Evolutionary conservation across 805 yeast species (phyloP), one percentile per base, ranked within the genome.

Genomic region (Candida berthetii): DNA sequence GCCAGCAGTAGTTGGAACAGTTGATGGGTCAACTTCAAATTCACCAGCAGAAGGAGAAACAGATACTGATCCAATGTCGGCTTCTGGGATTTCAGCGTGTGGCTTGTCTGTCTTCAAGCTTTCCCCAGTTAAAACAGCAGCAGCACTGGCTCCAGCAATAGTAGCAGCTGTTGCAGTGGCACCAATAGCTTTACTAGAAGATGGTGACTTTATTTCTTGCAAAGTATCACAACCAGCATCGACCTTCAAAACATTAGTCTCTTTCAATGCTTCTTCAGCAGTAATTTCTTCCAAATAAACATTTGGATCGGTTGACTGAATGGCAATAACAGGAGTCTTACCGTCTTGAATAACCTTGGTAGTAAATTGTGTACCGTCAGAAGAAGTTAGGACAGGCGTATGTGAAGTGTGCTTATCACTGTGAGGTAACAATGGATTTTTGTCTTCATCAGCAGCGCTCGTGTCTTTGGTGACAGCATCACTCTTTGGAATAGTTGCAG

Each of bases 181-280:
- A 11, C 29, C 29, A 13, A 13, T 10, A 27, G n/a, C 29, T 27
- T 22, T 22, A 22, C 8, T 8, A 22, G 24, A n/a, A n/a, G n/a
- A n/a, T n/a, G 32, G 16, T 7, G 16, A 17, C 13, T 28, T 17
- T 17, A 44, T 20, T 13, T 35, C 37, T 35, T 40, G 33, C 10
- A 44, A 15, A 24, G 45, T 35, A 33, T 39, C 37, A 17, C 42
- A 32, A n/a, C 42, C 49, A 31, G 44, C 39, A 36, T 44, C 48
- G 8, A 46, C 42, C 15, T 47, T 48, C 11, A 52, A 31, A 11
- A 48, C 52, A 16, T 50, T 31, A 7, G 41, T 37, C 35, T 46
- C 50, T 3, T 37, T 47, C 31, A 41, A 38, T n/a, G 55, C 57
- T 38, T 49, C 39, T 25, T 50, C 52, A 3, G 39, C 25, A 3